Conservation (phyloP, 495 filamentous ascomycete species). For the Daldinia decipiens region DNA sequence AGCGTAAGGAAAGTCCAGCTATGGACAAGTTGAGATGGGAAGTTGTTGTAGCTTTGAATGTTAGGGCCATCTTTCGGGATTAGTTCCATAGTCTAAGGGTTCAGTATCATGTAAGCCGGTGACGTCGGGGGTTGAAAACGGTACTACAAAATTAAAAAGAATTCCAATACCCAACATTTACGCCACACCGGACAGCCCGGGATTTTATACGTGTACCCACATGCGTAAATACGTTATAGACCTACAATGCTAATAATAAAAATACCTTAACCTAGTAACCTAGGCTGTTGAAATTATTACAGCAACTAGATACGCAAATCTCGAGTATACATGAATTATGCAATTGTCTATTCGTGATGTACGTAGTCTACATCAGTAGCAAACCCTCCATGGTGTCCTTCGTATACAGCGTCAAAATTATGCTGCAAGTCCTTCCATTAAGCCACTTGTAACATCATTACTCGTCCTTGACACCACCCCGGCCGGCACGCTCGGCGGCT, state of each 20-base stretch:
- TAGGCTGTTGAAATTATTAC: neutral
- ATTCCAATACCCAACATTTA: neutral
- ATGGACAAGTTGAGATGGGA: neutral
- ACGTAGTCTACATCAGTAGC: neutral
- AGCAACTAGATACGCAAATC: neutral
- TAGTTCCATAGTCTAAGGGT: neutral
- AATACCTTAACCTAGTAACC: neutral
- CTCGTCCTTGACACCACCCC: constrained; percentile 91
- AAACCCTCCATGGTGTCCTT: neutral
- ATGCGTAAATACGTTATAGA: neutral
- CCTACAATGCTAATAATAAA: neutral
- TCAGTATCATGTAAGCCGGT: constrained; percentile 26
- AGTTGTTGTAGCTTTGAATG: neutral
- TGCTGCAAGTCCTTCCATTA: constrained; percentile 9
- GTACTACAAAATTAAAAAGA: neutral
- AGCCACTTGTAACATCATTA: constrained; percentile 55
- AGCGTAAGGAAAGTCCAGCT: too few relatives aligned
- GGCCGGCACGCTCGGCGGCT: constrained; percentile 83
- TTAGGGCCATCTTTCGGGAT: neutral
- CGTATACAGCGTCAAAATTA: constrained; percentile 6
- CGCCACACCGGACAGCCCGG: constrained; percentile 7
- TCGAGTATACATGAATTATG: constrained; percentile 4
- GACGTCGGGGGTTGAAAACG: constrained; percentile 35
- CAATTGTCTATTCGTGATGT: constrained; percentile 15
- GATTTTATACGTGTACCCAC: neutral